A percentile compares a stretch with the other conserved stretches of the same genome.
Conservation (phyloP, 306 rosid genomes). For the Fragaria vesca region DNA sequence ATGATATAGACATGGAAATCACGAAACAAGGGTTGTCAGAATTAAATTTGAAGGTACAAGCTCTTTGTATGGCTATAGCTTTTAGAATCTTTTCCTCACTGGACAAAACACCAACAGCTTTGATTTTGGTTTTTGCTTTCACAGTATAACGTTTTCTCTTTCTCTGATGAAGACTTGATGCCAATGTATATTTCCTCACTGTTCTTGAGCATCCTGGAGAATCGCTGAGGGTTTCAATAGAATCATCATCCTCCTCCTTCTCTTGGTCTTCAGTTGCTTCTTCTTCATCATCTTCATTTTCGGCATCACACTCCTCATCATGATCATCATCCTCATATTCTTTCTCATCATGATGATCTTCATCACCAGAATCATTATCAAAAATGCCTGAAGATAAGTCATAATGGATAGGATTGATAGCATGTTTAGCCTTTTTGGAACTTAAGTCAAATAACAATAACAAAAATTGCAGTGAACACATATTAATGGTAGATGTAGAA, state of each 20-base stretch:
- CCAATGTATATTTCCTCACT: conserved; percentile 6
- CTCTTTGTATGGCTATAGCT: conserved; percentile 1
- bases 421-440: not conserved
- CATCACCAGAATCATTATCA: not conserved
- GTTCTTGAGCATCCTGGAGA: not conserved
- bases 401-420: not conserved
- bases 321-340: not conserved
- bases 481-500: too few species aligned
- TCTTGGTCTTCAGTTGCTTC: not conserved
- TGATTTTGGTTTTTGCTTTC: not conserved
- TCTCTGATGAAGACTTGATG: not conserved
- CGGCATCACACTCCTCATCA: not conserved
- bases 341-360: not conserved
- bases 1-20: not conserved
- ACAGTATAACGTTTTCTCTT: not conserved
- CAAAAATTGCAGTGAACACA: not conserved
- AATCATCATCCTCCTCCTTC: not conserved
- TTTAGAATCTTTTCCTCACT: not conserved
- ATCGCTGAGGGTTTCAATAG: conserved; percentile 5
- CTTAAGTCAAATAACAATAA: not conserved
- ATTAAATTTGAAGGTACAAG: not conserved
- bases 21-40: conserved; percentile 1
- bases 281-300: not conserved
- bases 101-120: not conserved
- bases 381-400: not conserved